Evolutionary conservation across 83 land plant species (phyloP), one percentile per base, ranked within the genome.

Genomic region (Diphasiastrum complanatum): DNA sequence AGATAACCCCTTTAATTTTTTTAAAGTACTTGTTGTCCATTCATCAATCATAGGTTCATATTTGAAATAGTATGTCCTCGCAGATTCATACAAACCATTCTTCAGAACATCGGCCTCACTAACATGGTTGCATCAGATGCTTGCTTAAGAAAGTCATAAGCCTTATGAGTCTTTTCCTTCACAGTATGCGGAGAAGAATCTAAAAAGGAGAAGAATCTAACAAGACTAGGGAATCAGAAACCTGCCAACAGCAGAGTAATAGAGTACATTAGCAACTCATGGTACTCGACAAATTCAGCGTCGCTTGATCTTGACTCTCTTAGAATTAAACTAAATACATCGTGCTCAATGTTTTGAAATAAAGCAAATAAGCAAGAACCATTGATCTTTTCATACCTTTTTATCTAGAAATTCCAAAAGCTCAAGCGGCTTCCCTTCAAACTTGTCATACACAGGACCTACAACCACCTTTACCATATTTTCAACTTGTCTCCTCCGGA

Each of bases 381-480:
- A n/a, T n/a, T n/a, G n/a, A n/a, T n/a, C n/a, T n/a, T n/a, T n/a
- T n/a, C n/a, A n/a, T 60, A 79, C 81, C 89, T 81, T 86, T 26
- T 57, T 47, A 51, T 86, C 89, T 8, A 75, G 56, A 30, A 81
- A 77, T 22, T 41, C 66, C 24, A 86, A 80, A 30, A 86, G 37
- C 16, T 74, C 64, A 60, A 54, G 54, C 48, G 92, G 92, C 33
- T 76, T 71, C 55, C 30, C 78, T 38, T 84, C 81, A 72, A 73
- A 53, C 46, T 66, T 73, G 14, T 76, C 74, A 53, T 78, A 86
- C 22, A 81, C 85, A 11, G 89, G 89, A 8, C 75, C 60, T 12
- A 86, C 77, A 32, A 86, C 83, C 11, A 76, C 46, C 55, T 72
- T 61, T n/a, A 84, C 85, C 10, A 80, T 78, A 22, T 74, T 74